These are phyloP conservation scores for Petasospora fabianii DNA, from an alignment of 1,139 yeast genomes.

Conservation along the genomic window DNA sequence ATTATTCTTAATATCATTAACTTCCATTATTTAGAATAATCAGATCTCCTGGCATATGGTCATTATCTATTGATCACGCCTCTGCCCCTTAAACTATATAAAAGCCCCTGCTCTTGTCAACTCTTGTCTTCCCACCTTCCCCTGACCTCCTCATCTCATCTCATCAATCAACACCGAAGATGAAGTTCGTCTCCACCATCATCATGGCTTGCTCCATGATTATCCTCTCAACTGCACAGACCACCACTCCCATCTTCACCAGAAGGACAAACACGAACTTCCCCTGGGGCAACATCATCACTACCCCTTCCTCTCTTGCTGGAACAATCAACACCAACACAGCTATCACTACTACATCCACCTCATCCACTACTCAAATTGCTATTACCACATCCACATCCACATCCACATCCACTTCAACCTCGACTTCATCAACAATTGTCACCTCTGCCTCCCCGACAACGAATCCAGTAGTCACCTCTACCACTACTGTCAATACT, in stretches of 20 bases:
- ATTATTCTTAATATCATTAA: too few species aligned
- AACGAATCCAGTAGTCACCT: slow-evolving; percentile 4
- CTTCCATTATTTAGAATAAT: too few species aligned
- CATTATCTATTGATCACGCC: too few species aligned
- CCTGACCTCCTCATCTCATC: too few species aligned
- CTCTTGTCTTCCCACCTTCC: too few species aligned
- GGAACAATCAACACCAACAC: slow-evolving; percentile 23
- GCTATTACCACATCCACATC: too few species aligned
- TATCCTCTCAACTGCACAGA: background rate
- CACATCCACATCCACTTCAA: slow-evolving; percentile 2
- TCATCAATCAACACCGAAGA: too few species aligned
- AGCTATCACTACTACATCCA: slow-evolving; percentile 7
- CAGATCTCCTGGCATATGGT: too few species aligned
- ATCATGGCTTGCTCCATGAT: background rate
- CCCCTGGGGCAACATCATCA: slow-evolving; percentile 15
- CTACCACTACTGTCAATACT: slow-evolving; percentile 2
- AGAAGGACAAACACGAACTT: slow-evolving; percentile 21
- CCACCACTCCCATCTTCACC: slow-evolving; percentile 7
- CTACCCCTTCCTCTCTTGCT: slow-evolving; percentile 16
- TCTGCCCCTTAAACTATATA: too few species aligned
- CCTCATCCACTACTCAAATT: slow-evolving; percentile 5
- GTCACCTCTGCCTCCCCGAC: slow-evolving; percentile 5
- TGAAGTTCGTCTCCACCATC: background rate
- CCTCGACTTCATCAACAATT: slow-evolving; percentile 1
- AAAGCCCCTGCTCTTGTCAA: too few species aligned